Base-by-base conservation (phyloP, 2,329 filamentous ascomycete species). In the Fusarium agapanthi region DNA sequence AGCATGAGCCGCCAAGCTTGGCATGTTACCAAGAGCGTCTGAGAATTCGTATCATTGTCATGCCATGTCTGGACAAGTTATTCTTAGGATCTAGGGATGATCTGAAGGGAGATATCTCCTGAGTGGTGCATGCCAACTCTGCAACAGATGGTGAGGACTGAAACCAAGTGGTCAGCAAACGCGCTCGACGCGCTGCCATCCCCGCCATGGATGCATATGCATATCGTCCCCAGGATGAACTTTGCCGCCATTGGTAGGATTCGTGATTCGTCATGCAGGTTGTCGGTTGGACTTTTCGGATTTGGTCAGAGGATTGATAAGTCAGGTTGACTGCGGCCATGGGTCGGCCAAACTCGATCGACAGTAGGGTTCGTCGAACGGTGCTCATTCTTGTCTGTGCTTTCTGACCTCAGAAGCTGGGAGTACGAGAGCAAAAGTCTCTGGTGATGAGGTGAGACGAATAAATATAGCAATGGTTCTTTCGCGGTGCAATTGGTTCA, bases 111-210 rank as follows among this genome's bases (percentile, higher is more conserved):
- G 65, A 30, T 37, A 65, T 69, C 71, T 76, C 65, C 71, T 76
- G 69, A 69, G 38, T 43, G 62, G 57, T 74, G 69, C 75, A 69
- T 75, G 59, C 59, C 72, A 63, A 57, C 56, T 75, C 67, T 74
- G 67, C 64, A 68, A 66, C 61, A 54, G 64, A 44, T 66, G 67
- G 61, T 61, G 50, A 65, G 57, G 48, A 57, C 45, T 28, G 55
- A 65, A 61, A 58, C 59, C 65, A 65, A 71, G 66, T 70, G 65
- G 69, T 72, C 58, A 56, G 71, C 51, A 76, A 65, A 77, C 69
- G 71, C 75, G 75, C 65, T 69, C 63, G 67, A 73, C 75, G 73
- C 69, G 75, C 66, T 72, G 59, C 55, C 48, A 65, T 38, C 59
- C 61, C 61, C 73, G 50, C 61, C 54, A 73, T 75, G 71, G 69